These are phyloP conservation scores for Petasospora fabianii DNA, from an alignment of 1,139 yeast species.

Conservation along the genomic window DNA sequence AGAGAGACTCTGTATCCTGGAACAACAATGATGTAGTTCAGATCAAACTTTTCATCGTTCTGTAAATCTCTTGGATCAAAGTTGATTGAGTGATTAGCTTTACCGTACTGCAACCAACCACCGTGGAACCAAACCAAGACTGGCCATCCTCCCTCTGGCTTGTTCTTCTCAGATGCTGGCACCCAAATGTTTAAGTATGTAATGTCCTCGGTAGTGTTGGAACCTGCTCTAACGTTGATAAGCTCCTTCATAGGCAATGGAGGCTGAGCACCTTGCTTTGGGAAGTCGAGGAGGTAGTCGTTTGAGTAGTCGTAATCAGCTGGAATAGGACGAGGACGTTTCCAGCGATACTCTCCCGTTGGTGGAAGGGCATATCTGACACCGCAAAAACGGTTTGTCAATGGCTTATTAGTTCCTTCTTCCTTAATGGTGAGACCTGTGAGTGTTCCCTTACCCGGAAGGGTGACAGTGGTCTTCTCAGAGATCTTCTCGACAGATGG, in stretches of 20 bases:
- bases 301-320: slow-evolving; percentile 36
- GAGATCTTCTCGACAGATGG: slow-evolving; percentile 13
- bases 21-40: slow-evolving; percentile 35
- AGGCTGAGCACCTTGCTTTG: slow-evolving; percentile 37
- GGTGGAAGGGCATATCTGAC: slow-evolving; percentile 18
- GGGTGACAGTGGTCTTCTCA: slow-evolving; percentile 6
- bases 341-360: slow-evolving; percentile 29
- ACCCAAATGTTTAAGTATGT: slow-evolving; percentile 12
- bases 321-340: slow-evolving; percentile 30
- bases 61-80: slow-evolving; percentile 17
- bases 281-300: slow-evolving; percentile 32
- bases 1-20: slow-evolving; percentile 39
- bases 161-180: slow-evolving; percentile 11
- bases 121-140: slow-evolving; percentile 40
- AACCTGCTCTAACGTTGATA: slow-evolving; percentile 19
- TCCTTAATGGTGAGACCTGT: slow-evolving; percentile 14
- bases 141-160: slow-evolving; percentile 26
- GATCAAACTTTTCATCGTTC: slow-evolving; percentile 14
- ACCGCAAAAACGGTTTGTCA: slow-evolving; percentile 12
- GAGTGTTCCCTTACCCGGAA: slow-evolving; percentile 11
- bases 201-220: slow-evolving; percentile 10
- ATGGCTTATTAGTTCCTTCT: slow-evolving; percentile 11
- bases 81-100: slow-evolving; percentile 25
- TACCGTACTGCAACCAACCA: slow-evolving; percentile 39
- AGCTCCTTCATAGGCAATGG: slow-evolving; percentile 28